Evolutionary conservation across 1,284 basidiomycete genomes (phyloP), one percentile per base, ranked within the genome.

Genomic region (Rhodotorula sp.): DNA sequence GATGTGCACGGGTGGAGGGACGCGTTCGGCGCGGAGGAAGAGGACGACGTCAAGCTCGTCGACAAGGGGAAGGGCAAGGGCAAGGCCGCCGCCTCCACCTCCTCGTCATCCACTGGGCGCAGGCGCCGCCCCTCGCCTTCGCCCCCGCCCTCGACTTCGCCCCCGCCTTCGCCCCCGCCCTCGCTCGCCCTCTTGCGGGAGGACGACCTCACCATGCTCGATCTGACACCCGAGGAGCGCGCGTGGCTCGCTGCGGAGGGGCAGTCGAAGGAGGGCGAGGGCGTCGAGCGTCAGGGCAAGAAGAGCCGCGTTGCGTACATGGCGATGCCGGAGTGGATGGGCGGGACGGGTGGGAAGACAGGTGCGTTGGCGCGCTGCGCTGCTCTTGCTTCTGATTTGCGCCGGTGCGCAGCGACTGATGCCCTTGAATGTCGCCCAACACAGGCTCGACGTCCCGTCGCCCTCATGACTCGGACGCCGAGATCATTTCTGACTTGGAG

Each of bases 1-100:
- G 72, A 73, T 34, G 70, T 73, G 61, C 41, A 59, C 27, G 55
- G n/a, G 10, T 73, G 68, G 66, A 27, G 60, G 32, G 32, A 36
- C 58, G 50, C 36, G 15, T 62, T 62, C n/a, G 61, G 34, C 50
- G 50, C 53, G 25, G 53, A 61, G 9, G 64, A n/a, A 3, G 62
- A 27, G 27, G 44, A 41, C 32, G 55, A 46, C 37, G 54, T 39
- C 53, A 54, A 44, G 64, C 54, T 32, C 48, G 25, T 7, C 15
- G 36, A 13, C 19, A 25, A 29, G 39, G n/a, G 34, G 22, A 44
- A 48, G 37, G 41, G 29, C 29, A 66, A 41, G 48, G 57, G 48
- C 34, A 54, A 53, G 57, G 36, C 53, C 21, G 13, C 66, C n/a
- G n/a, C 53, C 8, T 1, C 57, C 9, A 32, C 34, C 9, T 27